Base-by-base conservation (phyloP, 1,139 yeast genomes). In the Kurtzmaniella quercitrusa region DNA sequence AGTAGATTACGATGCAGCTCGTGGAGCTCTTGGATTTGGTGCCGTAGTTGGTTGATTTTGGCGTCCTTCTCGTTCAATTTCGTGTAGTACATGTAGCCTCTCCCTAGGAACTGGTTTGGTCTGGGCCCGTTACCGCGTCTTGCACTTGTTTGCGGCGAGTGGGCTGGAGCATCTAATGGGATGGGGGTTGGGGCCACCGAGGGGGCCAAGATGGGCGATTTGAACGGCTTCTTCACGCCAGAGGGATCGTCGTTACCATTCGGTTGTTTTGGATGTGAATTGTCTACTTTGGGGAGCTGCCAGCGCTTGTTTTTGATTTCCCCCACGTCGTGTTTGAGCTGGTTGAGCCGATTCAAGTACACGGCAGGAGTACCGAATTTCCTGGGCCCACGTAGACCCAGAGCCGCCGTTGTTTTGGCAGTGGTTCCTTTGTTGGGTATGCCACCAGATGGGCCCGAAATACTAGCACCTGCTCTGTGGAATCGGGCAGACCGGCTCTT, bases 291-390 rank as follows among this genome's bases (percentile, higher is more conserved):
- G 19, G 37, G 34, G 18, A 39, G 23, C 16, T 14, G 25, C 40
- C 34, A 37, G 45, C 41, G 18, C 27, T 19, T 36, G 25, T 36
- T 42, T 46, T 42, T 43, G 34, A 41, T 41, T 39, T 38, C 24
- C 19, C 39, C 31, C 8, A 24, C 37, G 15, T 43, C 41, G 16
- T 17, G 9, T 7, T 27, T 24, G 5, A 36, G 16, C 15, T 14
- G n/a, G 27, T 36, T 36, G 16, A 36, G 23, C 2, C 25, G 17
- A 38, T 41, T 38, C 16, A 16, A 18, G 9, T 31, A n/a, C 12
- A 17, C 40, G 17, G 11, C 27, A 34, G 29, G 45, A 23, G 36
- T 19, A 36, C 38, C 27, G 21, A 36, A 21, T 21, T 36, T 36
- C 10, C 16, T 19, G 10, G 31, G 14, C 10, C 31, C 31, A 11